Conservation (phyloP, 2,329 filamentous ascomycete species). For the Thermothelomyces thermophilus region DNA sequence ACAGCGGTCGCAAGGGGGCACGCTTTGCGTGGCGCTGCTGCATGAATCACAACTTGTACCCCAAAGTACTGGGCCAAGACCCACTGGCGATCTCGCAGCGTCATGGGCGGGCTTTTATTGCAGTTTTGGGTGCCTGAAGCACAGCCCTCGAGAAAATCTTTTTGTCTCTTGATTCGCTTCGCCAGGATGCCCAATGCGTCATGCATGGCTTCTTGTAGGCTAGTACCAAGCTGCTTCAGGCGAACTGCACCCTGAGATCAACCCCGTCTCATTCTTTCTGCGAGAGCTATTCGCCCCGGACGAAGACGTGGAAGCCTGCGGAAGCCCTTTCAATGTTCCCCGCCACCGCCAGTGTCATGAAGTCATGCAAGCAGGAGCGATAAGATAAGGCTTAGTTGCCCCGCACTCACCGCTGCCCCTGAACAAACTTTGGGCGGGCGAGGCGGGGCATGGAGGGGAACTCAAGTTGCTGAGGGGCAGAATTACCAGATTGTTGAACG, state of each 20-base stretch:
- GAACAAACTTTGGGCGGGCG: not conserved
- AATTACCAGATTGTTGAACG: too few species aligned
- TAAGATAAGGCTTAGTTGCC: conserved; percentile 25
- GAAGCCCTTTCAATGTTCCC: not conserved
- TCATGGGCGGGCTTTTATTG: conserved; percentile 2
- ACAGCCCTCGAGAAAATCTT: not conserved
- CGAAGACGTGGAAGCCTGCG: not conserved
- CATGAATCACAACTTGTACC: conserved; percentile 18
- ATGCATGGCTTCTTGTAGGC: not conserved
- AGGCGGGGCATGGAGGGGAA: not conserved
- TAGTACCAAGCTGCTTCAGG: not conserved
- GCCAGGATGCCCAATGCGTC: conserved; percentile 3
- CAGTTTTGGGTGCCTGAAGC: conserved; percentile 24
- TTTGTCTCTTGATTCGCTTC: not conserved
- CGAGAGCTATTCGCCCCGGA: too few species aligned
- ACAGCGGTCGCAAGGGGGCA: not conserved
- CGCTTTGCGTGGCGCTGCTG: not conserved
- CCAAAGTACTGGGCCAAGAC: conserved; percentile 18
- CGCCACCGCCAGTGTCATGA: conserved; percentile 1
- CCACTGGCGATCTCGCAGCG: conserved; percentile 15
- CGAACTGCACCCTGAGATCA: not conserved
- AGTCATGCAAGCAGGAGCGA: conserved; percentile 11
- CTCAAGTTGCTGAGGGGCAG: too few species aligned
- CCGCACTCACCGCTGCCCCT: too few species aligned
- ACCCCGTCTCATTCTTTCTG: not conserved